Conservation (phyloP, 805 yeast genomes). For the Myxozyma neglecta region DNA sequence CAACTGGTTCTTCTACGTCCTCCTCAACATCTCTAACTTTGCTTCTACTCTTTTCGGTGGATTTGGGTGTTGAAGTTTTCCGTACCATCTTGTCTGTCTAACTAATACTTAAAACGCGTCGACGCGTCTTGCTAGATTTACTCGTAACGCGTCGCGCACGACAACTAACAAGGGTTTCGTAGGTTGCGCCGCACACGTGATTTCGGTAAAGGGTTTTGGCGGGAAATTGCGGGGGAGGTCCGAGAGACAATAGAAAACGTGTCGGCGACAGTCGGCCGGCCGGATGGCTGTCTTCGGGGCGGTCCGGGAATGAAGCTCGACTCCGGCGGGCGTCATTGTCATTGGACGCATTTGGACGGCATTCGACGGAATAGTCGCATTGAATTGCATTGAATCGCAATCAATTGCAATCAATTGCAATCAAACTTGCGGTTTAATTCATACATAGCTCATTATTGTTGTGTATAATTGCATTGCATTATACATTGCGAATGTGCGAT, state of each 20-base stretch:
- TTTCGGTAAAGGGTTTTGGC: background rate
- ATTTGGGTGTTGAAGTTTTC: background rate
- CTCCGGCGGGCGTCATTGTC: background rate
- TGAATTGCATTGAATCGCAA: background rate
- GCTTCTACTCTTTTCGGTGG: background rate
- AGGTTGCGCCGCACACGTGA: too few species aligned
- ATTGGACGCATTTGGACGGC: background rate
- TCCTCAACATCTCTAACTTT: background rate
- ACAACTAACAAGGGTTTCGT: too few species aligned
- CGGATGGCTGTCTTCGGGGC: background rate
- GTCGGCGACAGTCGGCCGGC: slow-evolving; percentile 1
- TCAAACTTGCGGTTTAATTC: too few species aligned
- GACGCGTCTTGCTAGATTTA: too few species aligned
- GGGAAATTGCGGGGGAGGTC: background rate
- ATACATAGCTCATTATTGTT: too few species aligned
- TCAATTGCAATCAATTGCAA: too few species aligned
- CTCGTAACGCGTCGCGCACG: too few species aligned
- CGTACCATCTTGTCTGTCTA: too few species aligned
- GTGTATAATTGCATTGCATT: too few species aligned
- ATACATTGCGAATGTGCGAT: too few species aligned
- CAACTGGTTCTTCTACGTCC: background rate
- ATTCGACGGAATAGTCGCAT: background rate
- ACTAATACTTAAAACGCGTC: too few species aligned
- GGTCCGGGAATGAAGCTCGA: background rate
- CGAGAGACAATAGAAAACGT: background rate